Base-by-base conservation (phyloP, 1,284 basidiomycete species). In the Rugosomyces carneus region DNA sequence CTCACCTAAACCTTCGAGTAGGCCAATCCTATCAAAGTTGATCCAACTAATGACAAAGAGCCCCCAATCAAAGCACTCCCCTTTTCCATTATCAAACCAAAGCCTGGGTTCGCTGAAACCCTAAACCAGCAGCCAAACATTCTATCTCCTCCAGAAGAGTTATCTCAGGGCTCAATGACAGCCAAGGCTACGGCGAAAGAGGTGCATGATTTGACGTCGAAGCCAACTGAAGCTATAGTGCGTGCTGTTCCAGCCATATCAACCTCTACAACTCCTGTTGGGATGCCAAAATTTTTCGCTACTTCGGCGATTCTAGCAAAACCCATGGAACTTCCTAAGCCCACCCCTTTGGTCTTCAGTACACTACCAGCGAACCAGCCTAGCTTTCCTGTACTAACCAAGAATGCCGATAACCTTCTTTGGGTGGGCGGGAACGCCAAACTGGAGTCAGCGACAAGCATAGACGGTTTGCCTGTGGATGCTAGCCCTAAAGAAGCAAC, bases 61-160 rank as follows among this genome's bases (percentile, higher is more conserved):
- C 78, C 80, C 13, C 83, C 84, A 0, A 78, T 84, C 42, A 39
- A 67, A 20, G 67, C 75, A 2, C 66, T 87, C 45, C 84, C 84
- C 7, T 87, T 86, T 60, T 83, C 83, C 0, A 67, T 87, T 42
- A 65, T 64, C 7, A 72, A 70, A 50, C 48, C 72, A 16, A 46
- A 57, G 7, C 49, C 35, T 27, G 37, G 48, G 19, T 50, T 46
- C 23, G 42, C 54, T 10, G 36, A 37, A 21, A 4, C 18, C 5
- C 19, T 3, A 5, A 15, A 6, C 11, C 19, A 3, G 16, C 21
- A 34, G 15, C n/a, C 2, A 16, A 15, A 15, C 8, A 8, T 13
- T 34, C 5, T 31, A 10, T 13, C 21, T 9, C 3, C 27, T 29
- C 27, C 27, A 2, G 9, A 15, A 34, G n/a, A 6, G n/a, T 13